Evolutionary conservation across 169 alveolate genomes (phyloP).

Genomic region (Plasmodium sp.): DNA sequence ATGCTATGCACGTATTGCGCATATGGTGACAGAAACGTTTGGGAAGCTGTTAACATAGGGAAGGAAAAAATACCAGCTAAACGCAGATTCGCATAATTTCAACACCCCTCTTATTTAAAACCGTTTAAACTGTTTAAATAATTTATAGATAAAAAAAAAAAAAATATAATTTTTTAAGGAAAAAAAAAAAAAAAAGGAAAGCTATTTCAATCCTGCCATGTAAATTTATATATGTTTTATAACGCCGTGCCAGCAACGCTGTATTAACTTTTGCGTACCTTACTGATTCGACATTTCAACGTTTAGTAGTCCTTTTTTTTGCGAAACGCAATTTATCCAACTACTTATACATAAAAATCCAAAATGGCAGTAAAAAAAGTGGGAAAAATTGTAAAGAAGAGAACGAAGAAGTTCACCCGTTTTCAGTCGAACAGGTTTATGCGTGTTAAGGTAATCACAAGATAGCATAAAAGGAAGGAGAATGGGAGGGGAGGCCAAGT

Average conservation of each 20-base stretch:
- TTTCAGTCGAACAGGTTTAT: constrained; percentile 95
- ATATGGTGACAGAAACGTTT: not conserved
- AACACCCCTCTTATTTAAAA: not conserved
- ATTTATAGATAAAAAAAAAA: not conserved
- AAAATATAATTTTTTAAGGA: not conserved
- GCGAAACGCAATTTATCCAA: not conserved
- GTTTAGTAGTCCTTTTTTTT: not conserved
- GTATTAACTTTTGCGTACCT: not conserved
- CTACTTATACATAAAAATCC: not conserved
- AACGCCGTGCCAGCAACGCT: not conserved
- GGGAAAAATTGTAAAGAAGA: constrained; percentile 91
- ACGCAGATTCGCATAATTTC: not conserved
- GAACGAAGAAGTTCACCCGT: constrained; percentile 95
- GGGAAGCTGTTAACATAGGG: not conserved
- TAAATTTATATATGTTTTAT: not conserved
- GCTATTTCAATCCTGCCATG: not conserved
- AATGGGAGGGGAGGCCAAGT: not conserved
- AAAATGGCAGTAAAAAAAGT: constrained; percentile 89
- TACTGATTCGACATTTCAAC: not conserved
- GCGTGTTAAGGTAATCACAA: constrained; percentile 91
- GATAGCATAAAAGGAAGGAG: not conserved
- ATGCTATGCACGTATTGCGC: not conserved
- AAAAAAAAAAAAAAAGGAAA: not conserved
- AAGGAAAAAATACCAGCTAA: not conserved
- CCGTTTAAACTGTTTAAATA: not conserved